A percentile compares a stretch with the other conserved stretches of the same genome.
These are phyloP conservation scores for Quercus aquifolioides DNA, from an alignment of 306 rosid species.

Conservation along the genomic window DNA sequence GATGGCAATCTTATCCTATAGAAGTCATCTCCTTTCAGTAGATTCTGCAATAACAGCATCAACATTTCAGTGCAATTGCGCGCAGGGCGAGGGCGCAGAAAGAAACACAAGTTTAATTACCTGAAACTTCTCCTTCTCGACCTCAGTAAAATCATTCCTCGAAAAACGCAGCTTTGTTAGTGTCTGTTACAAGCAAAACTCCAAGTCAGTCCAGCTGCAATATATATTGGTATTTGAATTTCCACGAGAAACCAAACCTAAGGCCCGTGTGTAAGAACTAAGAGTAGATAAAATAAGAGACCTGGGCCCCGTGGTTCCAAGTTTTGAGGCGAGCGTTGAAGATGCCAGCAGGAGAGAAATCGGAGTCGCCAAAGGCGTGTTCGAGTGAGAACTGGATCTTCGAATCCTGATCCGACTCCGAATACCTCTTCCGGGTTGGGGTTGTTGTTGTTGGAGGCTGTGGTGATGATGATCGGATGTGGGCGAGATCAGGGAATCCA, in stretches of 20 bases:
- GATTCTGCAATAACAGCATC: constrained; percentile 38
- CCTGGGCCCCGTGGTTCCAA: constrained; percentile 91
- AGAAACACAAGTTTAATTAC: constrained; percentile 28
- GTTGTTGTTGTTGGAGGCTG: constrained; percentile 18
- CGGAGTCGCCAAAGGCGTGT: constrained; percentile 89
- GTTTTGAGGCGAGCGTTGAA: constrained; percentile 94
- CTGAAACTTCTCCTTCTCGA: constrained; percentile 56
- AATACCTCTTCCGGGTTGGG: constrained; percentile 53
- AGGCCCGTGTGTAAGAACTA: not conserved
- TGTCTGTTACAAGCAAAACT: constrained; percentile 52
- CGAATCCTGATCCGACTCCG: constrained; percentile 78
- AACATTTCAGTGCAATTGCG: constrained; percentile 11
- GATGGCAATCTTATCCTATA: constrained; percentile 83
- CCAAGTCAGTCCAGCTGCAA: constrained; percentile 1
- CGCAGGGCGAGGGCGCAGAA: too few species aligned
- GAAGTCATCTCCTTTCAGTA: constrained; percentile 78
- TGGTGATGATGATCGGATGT: constrained; percentile 20
- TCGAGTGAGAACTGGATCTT: constrained; percentile 86
- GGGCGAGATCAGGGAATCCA: constrained; percentile 39
- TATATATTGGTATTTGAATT: not conserved
- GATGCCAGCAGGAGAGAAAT: constrained; percentile 69
- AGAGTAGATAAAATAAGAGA: not conserved
- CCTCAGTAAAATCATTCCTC: constrained; percentile 56
- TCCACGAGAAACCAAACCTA: not conserved
- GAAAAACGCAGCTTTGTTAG: constrained; percentile 91